Base-by-base conservation (phyloP, 306 rosid genomes). In the Glycine tomentella region DNA sequence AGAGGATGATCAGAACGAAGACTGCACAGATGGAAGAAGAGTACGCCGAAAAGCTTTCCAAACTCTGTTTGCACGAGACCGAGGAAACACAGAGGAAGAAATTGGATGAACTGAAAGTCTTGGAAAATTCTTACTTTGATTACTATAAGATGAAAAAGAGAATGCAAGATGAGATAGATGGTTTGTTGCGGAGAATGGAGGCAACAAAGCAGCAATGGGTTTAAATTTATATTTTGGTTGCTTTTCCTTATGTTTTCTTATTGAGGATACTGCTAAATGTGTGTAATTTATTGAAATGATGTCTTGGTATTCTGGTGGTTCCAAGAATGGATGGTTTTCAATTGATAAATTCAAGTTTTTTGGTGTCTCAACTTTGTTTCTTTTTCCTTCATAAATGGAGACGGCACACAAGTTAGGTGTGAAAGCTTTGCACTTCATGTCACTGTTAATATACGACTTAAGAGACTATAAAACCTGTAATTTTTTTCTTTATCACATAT, bases 181-280 rank as follows among this genome's bases (percentile, higher is more conserved):
- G 97, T 49, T 86, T 93, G 77, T 81, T 92, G 90, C 85, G 89
- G 85, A 93, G 98, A 87, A 93, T 96, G 98, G 99, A 96, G 73
- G 94, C 92, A 69, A 92, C 99, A 74, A 96, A 91, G 84, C 90
- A 93, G 83, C 96, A 90, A 71, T 69, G 89, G 89, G 89, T 89
- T 77, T 95, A 64, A 85, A 25, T 80, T 6, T 38, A 25, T 76
- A 5, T 33, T 16, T 72, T 64, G 16, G 4, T 14, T 65, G 38
- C 31, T 69, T 65, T 56, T 46, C 8, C 11, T 52, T 55, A n/a
- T 85, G 49, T 72, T 83, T 45, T 65, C 49, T 56, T 78, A 51
- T 68, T 87, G 79, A 85, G 83, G 65, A 74, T 82, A 78, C 65
- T 84, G 75, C 78, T 81, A 72, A 83, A 0, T 25, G 31, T 80